A percentile compares a stretch with the other conserved stretches of the same genome.
phyloP scores from a whole-genome alignment of 306 rosid genomes.

The Cyclanthera cordifolia region DNA sequence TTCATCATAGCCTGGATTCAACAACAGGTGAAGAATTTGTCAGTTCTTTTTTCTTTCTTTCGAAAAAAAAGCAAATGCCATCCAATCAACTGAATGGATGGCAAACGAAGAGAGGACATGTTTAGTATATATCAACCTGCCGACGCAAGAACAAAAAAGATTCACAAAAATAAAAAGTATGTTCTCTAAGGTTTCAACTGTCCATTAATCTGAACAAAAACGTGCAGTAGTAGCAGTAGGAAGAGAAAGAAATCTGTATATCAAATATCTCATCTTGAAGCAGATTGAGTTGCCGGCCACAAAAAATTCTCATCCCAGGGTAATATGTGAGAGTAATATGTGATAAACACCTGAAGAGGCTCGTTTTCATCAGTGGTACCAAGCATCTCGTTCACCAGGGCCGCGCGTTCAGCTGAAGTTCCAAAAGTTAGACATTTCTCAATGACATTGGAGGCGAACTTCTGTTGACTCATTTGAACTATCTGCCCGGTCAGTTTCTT shows the following conservation, averaged over 20 bases:
- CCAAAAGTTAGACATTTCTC: constrained; percentile 80
- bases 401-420: constrained; percentile 62
- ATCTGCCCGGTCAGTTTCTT: constrained; percentile 71
- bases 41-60: too few relatives aligned
- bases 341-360: constrained; percentile 76
- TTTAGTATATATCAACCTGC: not conserved
- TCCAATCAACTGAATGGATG: too few relatives aligned
- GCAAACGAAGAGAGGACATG: not conserved
- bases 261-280: too few relatives aligned
- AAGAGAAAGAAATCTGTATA: too few relatives aligned
- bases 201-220: not conserved
- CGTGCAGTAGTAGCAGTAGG: not conserved
- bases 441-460: constrained; percentile 88
- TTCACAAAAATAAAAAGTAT: too few relatives aligned
- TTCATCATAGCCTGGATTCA: constrained; percentile 46
- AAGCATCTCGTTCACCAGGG: constrained; percentile 80
- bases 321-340: too few relatives aligned
- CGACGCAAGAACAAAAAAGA: too few relatives aligned
- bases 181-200: too few relatives aligned
- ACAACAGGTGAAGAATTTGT: not conserved
- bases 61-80: too few relatives aligned
- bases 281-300: too few relatives aligned
- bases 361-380: constrained; percentile 92
- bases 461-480: constrained; percentile 98
- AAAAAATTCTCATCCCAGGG: too few relatives aligned